A percentile compares a stretch with the other conserved stretches of the same genome.
Conservation (phyloP, 768 basidiomycete genomes). For the Heimioporus sp. region DNA sequence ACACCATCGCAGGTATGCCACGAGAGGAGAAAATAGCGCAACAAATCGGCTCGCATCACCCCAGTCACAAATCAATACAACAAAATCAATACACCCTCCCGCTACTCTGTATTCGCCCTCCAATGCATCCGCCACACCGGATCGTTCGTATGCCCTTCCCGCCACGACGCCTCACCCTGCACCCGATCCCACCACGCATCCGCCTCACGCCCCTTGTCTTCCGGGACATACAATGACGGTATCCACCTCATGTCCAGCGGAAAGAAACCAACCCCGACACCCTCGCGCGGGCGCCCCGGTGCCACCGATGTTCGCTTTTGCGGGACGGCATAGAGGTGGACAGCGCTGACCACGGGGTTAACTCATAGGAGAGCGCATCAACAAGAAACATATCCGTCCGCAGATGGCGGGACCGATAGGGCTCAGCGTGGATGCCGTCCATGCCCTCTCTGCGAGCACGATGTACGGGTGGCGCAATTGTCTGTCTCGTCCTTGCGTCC, state of each 20-base stretch:
- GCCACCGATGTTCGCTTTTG: conserved; percentile 10
- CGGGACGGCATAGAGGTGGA: conserved; percentile 18
- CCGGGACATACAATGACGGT: conserved; percentile 7
- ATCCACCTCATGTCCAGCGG: neutral
- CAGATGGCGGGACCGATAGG: conserved; percentile 1
- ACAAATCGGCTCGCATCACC: no score
- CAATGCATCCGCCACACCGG: conserved; percentile 8
- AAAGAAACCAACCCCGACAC: conserved; percentile 5
- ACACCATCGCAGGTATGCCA: no score
- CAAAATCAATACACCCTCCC: no score
- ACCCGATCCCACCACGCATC: conserved; percentile 10
- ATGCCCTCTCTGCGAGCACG: neutral
- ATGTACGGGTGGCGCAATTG: conserved; percentile 5
- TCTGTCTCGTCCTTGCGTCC: conserved; percentile 3
- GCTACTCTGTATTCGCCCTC: no score
- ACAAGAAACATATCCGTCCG: neutral
- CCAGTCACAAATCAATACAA: neutral
- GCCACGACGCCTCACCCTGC: conserved; percentile 11
- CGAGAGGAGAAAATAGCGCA: no score
- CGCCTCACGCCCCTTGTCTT: conserved; percentile 1
- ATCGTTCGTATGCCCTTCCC: conserved; percentile 21
- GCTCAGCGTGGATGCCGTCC: neutral
- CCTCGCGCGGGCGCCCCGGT: neutral
- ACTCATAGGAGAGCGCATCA: neutral
- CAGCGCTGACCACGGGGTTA: neutral